Evolutionary conservation across 1,139 yeast genomes (phyloP).

Genomic region (Pichia inconspicua): DNA sequence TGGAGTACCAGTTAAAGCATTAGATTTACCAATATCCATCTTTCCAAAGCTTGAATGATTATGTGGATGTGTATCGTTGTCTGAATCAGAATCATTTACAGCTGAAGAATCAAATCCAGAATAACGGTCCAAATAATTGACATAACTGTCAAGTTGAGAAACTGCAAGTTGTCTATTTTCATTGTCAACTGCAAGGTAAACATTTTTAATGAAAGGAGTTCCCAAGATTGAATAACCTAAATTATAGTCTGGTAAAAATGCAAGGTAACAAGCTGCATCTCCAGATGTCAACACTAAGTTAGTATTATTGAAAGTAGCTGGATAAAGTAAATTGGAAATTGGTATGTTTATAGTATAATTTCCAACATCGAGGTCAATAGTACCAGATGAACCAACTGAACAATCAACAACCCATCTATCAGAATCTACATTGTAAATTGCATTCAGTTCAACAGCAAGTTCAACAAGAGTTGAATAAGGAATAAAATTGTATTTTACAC

Average conservation of each 20-base stretch:
- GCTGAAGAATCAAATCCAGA: background rate
- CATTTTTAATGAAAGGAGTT: constrained; percentile 45
- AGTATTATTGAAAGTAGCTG: constrained; percentile 31
- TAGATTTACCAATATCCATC: background rate
- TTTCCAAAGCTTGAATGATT: background rate
- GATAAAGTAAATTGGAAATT: constrained; percentile 40
- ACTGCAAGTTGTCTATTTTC: constrained; percentile 53
- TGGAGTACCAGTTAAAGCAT: too few relatives aligned
- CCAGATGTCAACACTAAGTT: constrained; percentile 46
- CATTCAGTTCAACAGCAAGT: constrained; percentile 68
- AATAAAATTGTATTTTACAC: constrained; percentile 44
- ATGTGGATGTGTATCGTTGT: background rate
- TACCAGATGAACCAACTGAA: constrained; percentile 43
- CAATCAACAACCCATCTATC: constrained; percentile 66
- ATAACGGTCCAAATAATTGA: constrained; percentile 18
- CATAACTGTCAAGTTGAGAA: constrained; percentile 31
- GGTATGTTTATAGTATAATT: constrained; percentile 48
- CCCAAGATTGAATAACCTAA: constrained; percentile 58
- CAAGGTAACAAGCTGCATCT: constrained; percentile 51
- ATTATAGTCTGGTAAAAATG: constrained; percentile 42
- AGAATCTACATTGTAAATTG: constrained; percentile 46
- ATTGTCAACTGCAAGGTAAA: constrained; percentile 62
- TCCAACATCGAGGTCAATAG: constrained; percentile 48
- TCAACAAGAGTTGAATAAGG: constrained; percentile 56
- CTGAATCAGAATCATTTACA: background rate